Conservation (phyloP, 305 asterid genomes). For the Salvia sclarea region DNA sequence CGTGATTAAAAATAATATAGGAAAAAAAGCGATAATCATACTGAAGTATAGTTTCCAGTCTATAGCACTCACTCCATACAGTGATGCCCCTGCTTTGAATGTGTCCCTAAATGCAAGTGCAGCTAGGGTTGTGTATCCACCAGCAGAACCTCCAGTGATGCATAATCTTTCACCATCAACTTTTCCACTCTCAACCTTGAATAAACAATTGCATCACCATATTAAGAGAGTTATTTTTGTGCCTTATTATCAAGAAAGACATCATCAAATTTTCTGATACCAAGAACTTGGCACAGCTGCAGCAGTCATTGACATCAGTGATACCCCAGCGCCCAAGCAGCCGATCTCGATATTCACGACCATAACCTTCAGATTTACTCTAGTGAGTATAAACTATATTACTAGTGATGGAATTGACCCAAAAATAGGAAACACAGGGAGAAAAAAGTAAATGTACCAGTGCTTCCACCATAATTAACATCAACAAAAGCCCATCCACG, state of each 20-base stretch:
- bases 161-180: conserved; percentile 85
- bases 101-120: conserved; percentile 85
- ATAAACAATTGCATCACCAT: conserved; percentile 31
- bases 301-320: conserved; percentile 93
- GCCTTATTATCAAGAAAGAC: conserved; percentile 13
- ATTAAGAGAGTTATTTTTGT: background rate
- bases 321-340: conserved; percentile 84
- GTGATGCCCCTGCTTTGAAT: conserved; percentile 91
- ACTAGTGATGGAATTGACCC: background rate
- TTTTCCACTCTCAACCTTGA: conserved; percentile 79
- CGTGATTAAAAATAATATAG: background rate
- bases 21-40: background rate
- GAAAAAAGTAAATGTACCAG: conserved; percentile 48
- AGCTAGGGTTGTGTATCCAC: conserved; percentile 96
- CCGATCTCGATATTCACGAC: conserved; percentile 87
- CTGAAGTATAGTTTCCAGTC: conserved; percentile 1
- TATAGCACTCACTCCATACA: conserved; percentile 86
- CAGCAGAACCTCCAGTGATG: conserved; percentile 97
- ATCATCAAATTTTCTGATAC: conserved; percentile 37
- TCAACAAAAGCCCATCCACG: conserved; percentile 98
- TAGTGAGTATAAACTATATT: conserved; percentile 24
- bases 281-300: conserved; percentile 92
- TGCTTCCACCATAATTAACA: conserved; percentile 98
- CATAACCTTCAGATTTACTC: conserved; percentile 75
- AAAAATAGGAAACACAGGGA: background rate